phyloP scores from a whole-genome alignment of 169 alveolate species.

The Neospora caninum region DNA sequence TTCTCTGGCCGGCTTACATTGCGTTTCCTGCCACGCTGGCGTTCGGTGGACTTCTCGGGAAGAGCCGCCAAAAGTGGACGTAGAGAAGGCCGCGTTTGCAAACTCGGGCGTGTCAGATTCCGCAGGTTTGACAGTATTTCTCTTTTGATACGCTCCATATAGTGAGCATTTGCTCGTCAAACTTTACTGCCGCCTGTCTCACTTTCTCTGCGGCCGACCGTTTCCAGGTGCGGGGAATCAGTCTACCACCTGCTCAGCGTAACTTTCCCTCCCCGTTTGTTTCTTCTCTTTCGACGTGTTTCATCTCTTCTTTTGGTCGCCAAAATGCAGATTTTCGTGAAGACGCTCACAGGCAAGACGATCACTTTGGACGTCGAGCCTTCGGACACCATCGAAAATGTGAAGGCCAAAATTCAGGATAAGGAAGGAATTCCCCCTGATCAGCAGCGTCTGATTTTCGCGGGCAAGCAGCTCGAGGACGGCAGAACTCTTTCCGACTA shows the following conservation, averaged over 20 bases:
- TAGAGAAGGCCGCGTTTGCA: too few species aligned
- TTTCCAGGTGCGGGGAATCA: neutral
- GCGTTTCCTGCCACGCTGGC: neutral
- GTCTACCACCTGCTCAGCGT: neutral
- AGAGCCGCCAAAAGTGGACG: too few species aligned
- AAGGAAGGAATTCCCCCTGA: slow-evolving; percentile 96
- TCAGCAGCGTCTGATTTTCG: slow-evolving; percentile 98
- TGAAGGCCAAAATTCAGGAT: slow-evolving; percentile 79
- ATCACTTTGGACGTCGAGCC: slow-evolving; percentile 96
- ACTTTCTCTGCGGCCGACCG: neutral
- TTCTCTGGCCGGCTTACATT: neutral
- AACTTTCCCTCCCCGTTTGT: neutral
- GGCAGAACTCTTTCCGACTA: slow-evolving; percentile 98
- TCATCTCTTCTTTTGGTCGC: neutral
- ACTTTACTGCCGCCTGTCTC: neutral
- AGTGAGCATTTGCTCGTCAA: neutral
- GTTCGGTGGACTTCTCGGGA: too few species aligned
- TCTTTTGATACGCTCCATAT: neutral
- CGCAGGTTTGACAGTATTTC: too few species aligned
- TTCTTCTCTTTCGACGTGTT: too few species aligned
- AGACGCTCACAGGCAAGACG: slow-evolving; percentile 96
- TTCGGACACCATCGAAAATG: slow-evolving; percentile 94
- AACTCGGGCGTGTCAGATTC: too few species aligned
- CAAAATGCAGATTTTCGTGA: slow-evolving; percentile 94
- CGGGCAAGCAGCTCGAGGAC: slow-evolving; percentile 99